Conservation (phyloP, 2,329 filamentous ascomycete genomes). For the Colletotrichum plurivorum region DNA sequence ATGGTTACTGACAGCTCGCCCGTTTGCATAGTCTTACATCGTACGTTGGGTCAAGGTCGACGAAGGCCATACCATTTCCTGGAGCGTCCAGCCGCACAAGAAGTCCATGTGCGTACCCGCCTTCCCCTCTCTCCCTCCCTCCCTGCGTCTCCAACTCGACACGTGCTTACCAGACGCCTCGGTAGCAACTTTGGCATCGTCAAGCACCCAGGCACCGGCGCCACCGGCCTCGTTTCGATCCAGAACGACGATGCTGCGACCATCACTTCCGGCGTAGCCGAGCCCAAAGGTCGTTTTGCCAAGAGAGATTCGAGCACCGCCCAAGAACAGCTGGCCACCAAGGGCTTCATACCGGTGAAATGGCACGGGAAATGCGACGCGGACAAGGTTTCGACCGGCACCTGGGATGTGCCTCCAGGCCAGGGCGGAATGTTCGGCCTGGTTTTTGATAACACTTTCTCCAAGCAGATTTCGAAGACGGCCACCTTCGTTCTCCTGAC, state of each 20-base stretch:
- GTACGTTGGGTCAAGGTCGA: constrained; percentile 97
- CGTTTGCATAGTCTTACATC: constrained; percentile 85
- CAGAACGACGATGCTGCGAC: constrained; percentile 59
- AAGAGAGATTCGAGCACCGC: constrained; percentile 73
- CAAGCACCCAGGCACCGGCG: constrained; percentile 88
- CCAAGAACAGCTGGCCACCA: constrained; percentile 73
- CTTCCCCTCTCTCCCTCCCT: constrained; percentile 4
- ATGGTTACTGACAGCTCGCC: constrained; percentile 30
- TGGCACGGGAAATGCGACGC: constrained; percentile 98
- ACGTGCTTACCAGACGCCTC: constrained; percentile 26
- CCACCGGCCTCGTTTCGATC: constrained; percentile 61
- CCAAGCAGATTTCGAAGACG: constrained; percentile 93
- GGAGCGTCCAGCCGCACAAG: constrained; percentile 98
- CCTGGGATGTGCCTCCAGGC: constrained; percentile 80
- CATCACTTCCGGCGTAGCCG: constrained; percentile 56
- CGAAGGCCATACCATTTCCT: constrained; percentile 92
- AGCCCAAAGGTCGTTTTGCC: constrained; percentile 63
- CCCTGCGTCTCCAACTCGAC: constrained; percentile 1
- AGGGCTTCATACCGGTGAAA: constrained; percentile 79
- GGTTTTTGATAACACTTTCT: constrained; percentile 99
- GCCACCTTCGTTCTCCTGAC: constrained; percentile 95
- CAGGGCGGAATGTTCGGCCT: constrained; percentile 95
- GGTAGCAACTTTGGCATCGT: constrained; percentile 93
- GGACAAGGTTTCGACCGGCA: constrained; percentile 93
- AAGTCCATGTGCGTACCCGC: constrained; percentile 81